Evolutionary conservation across 192 early-diverging fungal genomes (phyloP).

Genomic region (Coemansia sp.): DNA sequence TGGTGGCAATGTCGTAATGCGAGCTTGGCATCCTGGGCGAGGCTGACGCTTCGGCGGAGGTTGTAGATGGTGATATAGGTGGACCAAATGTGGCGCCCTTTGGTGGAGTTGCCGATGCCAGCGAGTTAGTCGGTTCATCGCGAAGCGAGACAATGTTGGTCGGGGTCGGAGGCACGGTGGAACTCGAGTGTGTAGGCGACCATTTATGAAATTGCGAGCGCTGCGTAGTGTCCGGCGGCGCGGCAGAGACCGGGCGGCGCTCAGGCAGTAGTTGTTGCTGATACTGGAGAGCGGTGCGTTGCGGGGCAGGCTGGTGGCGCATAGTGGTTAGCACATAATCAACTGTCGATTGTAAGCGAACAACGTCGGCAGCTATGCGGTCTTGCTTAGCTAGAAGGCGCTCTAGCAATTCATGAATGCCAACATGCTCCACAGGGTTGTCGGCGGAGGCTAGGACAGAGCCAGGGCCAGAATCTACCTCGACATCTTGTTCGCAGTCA

Average conservation of each 20-base stretch:
- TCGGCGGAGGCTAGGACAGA: neutral
- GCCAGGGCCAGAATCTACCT: neutral
- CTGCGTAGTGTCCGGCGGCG: neutral
- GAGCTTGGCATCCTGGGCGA: constrained; percentile 5
- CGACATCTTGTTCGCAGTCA: neutral
- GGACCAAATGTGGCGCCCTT: constrained; percentile 1
- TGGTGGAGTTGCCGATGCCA: neutral
- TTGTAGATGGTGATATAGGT: neutral
- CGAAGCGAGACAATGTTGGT: constrained; percentile 33
- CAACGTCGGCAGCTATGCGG: constrained; percentile 40
- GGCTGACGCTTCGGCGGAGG: neutral
- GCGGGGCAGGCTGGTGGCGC: constrained; percentile 16
- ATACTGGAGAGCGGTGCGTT: neutral
- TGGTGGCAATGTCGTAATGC: neutral
- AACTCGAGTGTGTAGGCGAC: neutral
- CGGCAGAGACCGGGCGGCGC: neutral
- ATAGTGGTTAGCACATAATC: constrained; percentile 27
- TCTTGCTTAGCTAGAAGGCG: constrained; percentile 42
- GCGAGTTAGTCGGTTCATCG: constrained; percentile 1
- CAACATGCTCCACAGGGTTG: neutral
- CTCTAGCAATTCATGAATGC: constrained; percentile 26
- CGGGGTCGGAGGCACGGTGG: constrained; percentile 28
- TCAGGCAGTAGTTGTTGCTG: constrained; percentile 6
- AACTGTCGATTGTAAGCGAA: constrained; percentile 39
- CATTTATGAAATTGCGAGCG: neutral